Percentiles rank a stretch among this genome's conserved stretches.
phyloP scores from a whole-genome alignment of 768 basidiomycete genomes.

The Boletus pseudopeckii region DNA sequence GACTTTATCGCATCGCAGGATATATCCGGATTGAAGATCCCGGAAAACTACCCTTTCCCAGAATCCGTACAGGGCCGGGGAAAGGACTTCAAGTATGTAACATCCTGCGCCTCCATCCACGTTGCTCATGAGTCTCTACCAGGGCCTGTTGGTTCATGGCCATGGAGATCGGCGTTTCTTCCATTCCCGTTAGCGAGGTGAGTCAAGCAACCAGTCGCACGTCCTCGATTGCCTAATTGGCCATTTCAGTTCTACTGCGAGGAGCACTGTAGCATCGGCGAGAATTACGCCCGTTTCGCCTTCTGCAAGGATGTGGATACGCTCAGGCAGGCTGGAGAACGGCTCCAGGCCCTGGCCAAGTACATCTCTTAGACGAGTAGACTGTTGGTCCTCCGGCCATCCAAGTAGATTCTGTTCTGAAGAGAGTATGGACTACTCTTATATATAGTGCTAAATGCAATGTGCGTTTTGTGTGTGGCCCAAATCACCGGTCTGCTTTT shows the following conservation, averaged over 20 bases:
- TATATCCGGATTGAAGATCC: constrained; percentile 72
- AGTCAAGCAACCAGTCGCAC: constrained; percentile 15
- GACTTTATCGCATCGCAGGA: constrained; percentile 45
- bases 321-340: constrained; percentile 73
- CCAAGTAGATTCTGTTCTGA: not conserved
- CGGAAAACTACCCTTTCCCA: constrained; percentile 84
- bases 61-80: constrained; percentile 71
- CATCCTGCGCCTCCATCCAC: not conserved
- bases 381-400: not conserved
- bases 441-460: not conserved
- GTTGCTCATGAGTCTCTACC: constrained; percentile 11
- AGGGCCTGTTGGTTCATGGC: constrained; percentile 97
- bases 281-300: constrained; percentile 83
- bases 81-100: constrained; percentile 74
- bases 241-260: constrained; percentile 79
- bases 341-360: constrained; percentile 71
- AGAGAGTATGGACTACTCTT: not conserved
- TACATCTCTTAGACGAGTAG: constrained; percentile 40
- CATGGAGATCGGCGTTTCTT: constrained; percentile 83
- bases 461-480: not conserved
- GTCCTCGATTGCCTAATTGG: constrained; percentile 3
- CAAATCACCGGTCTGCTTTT: not conserved
- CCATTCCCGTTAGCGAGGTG: constrained; percentile 95
- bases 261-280: constrained; percentile 82
- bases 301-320: constrained; percentile 96